Base-by-base conservation (phyloP, 1,139 yeast genomes). In the Torulaspora pretoriensis region DNA sequence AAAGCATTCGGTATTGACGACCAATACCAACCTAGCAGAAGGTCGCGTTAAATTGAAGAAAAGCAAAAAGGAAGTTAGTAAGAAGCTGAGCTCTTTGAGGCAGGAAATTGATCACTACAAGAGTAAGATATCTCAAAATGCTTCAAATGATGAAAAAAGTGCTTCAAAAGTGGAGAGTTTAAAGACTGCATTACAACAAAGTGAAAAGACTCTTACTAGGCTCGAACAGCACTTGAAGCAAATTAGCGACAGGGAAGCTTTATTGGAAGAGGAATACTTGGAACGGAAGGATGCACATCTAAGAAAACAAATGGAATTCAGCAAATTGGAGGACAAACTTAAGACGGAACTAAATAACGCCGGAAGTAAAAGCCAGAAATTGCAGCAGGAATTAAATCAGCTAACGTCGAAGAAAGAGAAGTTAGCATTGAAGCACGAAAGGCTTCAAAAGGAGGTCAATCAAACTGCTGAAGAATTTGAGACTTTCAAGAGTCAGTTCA, bases 1-100 rank as follows among this genome's bases (percentile, higher is more conserved):
- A 35, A 83, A 80, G 57, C 76, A 76, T 42, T 79, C 87, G 40
- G 75, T 83, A 40, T 67, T 74, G 28, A 77, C 88, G 0, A 78
- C 87, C 0, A 74, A 80, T 51, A 75, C 76, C 23, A 77, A 75
- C 45, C 66, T 81, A 45, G 69, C 71, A 26, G 71, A 73, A 38
- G 77, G 78, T 48, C 75, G 74, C 54, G 50, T 67, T 3, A 76
- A 74, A 48, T 60, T 78, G 54, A 81, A 78, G 61, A 83, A 81
- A 54, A 66, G 75, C 45, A 81, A 81, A 60, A 76, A 73, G 50
- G 90, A 83, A 46, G 78, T 81, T 57, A 72, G 75, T 52, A 81
- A 80, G 53, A 74, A 73, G 55, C 62, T 77, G 22, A 61, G 71
- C 10, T 75, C 80, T 4, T 63, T 77, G 42, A 77, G 75, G 51